phyloP scores from a whole-genome alignment of 2,329 filamentous ascomycete species.

The Sclerotinia glacialis region DNA sequence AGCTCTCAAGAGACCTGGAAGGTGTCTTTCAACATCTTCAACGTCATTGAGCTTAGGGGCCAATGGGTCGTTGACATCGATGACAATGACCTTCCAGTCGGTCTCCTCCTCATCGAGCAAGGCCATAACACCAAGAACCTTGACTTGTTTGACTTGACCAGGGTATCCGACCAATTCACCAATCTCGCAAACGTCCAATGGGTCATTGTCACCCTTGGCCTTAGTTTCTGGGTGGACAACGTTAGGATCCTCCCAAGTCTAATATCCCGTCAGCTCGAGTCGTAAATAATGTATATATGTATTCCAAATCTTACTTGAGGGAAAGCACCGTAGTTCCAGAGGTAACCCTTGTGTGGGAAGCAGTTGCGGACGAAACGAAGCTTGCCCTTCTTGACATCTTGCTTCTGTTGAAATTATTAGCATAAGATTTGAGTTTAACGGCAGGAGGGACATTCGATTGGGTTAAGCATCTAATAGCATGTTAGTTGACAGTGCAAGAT shows the following conservation, averaged over 20 bases:
- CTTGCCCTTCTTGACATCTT: slow-evolving; percentile 99
- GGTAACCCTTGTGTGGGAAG: slow-evolving; percentile 99
- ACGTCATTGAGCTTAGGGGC: slow-evolving; percentile 96
- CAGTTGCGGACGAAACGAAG: slow-evolving; percentile 99
- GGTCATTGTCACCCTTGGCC: slow-evolving; percentile 99
- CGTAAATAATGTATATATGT: background rate
- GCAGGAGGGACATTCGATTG: slow-evolving; percentile 17
- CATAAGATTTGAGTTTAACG: background rate
- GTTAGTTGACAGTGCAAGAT: background rate
- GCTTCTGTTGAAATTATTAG: slow-evolving; percentile 54
- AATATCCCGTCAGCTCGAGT: slow-evolving; percentile 25
- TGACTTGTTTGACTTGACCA: slow-evolving; percentile 99
- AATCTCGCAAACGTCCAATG: slow-evolving; percentile 98
- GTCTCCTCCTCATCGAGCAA: slow-evolving; percentile 99
- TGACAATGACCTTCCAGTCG: slow-evolving; percentile 99
- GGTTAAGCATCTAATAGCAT: slow-evolving; percentile 19
- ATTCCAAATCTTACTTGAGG: slow-evolving; percentile 68
- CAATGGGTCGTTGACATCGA: slow-evolving; percentile 96
- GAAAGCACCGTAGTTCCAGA: slow-evolving; percentile 99
- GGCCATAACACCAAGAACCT: slow-evolving; percentile 98
- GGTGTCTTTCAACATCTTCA: slow-evolving; percentile 97
- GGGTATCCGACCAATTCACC: slow-evolving; percentile 95
- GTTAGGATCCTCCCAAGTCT: slow-evolving; percentile 99
- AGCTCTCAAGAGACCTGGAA: slow-evolving; percentile 91
- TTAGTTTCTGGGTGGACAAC: slow-evolving; percentile 96